Evolutionary conservation across 2,329 filamentous ascomycete genomes (phyloP), one percentile per base, ranked within the genome.

Genomic region (Pseudocercospora eumusae): DNA sequence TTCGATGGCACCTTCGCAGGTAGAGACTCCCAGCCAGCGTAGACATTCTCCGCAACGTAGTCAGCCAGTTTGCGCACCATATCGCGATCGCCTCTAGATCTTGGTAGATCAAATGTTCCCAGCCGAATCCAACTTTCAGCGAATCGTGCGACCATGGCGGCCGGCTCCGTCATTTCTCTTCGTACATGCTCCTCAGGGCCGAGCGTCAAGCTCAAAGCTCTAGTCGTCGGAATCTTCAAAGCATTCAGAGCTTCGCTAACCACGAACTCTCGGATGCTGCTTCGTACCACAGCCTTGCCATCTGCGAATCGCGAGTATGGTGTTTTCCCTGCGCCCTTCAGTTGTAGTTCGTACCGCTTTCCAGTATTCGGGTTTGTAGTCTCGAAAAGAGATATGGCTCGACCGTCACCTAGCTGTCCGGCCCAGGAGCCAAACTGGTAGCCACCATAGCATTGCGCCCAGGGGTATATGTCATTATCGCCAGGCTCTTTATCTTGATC

Each of bases 401-500:
- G 85, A 40, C 95, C 95, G 74, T 99, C 95, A 45, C 95, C 95
- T 0, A 99, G 85, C 76, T 99, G 95, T 5, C 95, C 93, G 3
- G 95, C 95, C 93, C 93, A 99, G 68, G 90, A 87, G 5, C 95
- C 95, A 62, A 79, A 77, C 55, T 78, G 76, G 69, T 83, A 80
- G 60, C 93, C 93, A 61, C 95, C 95, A 75, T 99, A 99, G 79
- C 95, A 98, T 78, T 99, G 95, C 31, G 95, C 93, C 95, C 95
- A 99, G 0, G 95, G 93, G 75, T 99, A 99, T 47, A 95, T 87
- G 20, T 90, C 89, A 61, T 86, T 79, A 63, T 88, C 83, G 64
- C 89, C 83, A 84, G 71, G 69, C 21, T 73, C 70, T 50, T 71
- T 70, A 28, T 75, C 69, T 4, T 86, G 83, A 62, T 89, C 84